Evolutionary conservation across 805 yeast genomes (phyloP), one percentile per base, ranked within the genome.

Genomic region (Sungouiozyma intestinalis): DNA sequence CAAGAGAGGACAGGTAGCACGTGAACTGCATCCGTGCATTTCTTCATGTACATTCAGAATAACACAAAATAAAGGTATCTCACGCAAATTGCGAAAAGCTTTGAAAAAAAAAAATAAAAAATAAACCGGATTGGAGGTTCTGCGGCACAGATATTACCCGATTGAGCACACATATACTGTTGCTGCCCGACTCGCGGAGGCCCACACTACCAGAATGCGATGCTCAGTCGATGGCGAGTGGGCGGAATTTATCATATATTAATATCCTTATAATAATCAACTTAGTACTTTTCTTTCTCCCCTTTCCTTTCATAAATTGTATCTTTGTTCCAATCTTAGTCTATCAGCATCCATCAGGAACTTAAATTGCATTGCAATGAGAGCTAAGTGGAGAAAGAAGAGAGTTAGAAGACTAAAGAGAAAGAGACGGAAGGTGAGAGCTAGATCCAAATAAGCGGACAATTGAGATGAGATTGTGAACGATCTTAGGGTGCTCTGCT

Each of bases 401-500:
- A 90, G 97, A 88, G 94, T 84, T 74, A 88, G 97, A 85, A 86
- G 97, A 85, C 85, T 90, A 71, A 90, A 90, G 85, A 86, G 97
- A 81, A 90, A 90, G 95, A 85, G 97, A 84, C 96, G 97, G 97
- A 90, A 90, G 95, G 96, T 90, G 68, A 86, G 97, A 85, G 97
- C 97, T 76, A 87, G 97, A 85, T 85, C 95, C 79, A 85, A 85
- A 81, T 85, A 83, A 83, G 77, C 84, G 82, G 66, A 63, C 38
- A 13, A 19, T 36, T 41, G 36, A 21, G 16, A 37, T 37, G 15
- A 40, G 16, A 32, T 19, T 21, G 11, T 24, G 29, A 24, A 7
- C 6, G 11, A 24, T 24, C 11, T 24, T 7, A 7, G 29, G 11
- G 29, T 31, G 19, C 21, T 35, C 21, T 35, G 17, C 15, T 35